Base-by-base conservation (phyloP, 192 early-diverging fungal species). In the Gaertneriomyces semiglobifer region DNA sequence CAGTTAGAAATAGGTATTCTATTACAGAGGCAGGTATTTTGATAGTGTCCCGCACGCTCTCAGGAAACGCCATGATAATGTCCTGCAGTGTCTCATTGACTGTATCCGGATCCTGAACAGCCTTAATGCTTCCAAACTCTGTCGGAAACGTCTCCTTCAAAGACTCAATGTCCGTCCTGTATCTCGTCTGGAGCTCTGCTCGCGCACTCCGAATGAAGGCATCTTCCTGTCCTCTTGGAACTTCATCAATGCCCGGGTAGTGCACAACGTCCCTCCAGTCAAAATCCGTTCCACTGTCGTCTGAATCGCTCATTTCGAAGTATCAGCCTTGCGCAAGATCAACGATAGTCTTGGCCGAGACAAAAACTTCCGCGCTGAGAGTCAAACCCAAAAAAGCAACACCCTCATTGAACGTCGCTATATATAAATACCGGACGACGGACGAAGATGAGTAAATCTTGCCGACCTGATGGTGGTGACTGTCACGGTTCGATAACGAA, bases 81-180 rank as follows among this genome's bases (percentile, higher is more conserved):
- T 66, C 65, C 42, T 18, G 45, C 9, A 66, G 18, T 18, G 43
- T 20, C 43, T 38, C 54, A 10, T 40, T 44, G 12, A 66, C 18
- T 16, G n/a, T 43, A 44, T 66, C 65, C 2, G 65, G 65, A 25
- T 66, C 55, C 33, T 43, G 33, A 6, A 66, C 55, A 5, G 39
- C 9, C 44, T 58, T 66, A 44, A 66, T 47, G 54, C 9, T 33
- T 42, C 54, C 54, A 58, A 66, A 58, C 41, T 66, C 65, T 12
- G 18, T 14, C 10, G 65, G 65, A 58, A 66, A 66, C 41, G 33
- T 44, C 7, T 38, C 7, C n/a, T 45, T 11, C 33, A 66, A 53
- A 33, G 19, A 18, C 14, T 25, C 33, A 9, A 66, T 19, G 12
- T 53, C 53, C 1, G 39, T 44, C 38, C 53, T 40, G 6, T 57